Evolutionary conservation across 768 basidiomycete genomes (phyloP).

Genomic region (Boletus vinaceobasis): DNA sequence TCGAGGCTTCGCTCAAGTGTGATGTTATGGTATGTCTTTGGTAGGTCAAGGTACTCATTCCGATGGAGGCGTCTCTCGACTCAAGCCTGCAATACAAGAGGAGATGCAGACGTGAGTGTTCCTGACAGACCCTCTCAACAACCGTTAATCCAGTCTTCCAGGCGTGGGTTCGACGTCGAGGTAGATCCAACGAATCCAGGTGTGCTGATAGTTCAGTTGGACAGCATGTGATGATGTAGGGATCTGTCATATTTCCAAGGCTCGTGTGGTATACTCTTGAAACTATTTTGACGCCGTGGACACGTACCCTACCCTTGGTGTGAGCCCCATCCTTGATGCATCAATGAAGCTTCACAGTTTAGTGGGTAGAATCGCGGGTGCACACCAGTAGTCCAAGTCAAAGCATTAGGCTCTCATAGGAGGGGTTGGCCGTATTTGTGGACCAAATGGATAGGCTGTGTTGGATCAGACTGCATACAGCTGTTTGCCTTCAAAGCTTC

Average conservation of each 20-base stretch:
- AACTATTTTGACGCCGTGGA: not conserved
- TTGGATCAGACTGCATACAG: not conserved
- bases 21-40: not conserved
- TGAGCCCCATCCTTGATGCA: no score
- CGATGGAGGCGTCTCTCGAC: constrained; percentile 67
- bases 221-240: not conserved
- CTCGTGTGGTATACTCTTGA: not conserved
- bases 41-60: constrained; percentile 89
- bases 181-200: constrained; percentile 81
- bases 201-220: constrained; percentile 67
- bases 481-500: not conserved
- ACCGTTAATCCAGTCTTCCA: constrained; percentile 27
- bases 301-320: not conserved
- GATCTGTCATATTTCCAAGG: not conserved
- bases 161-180: constrained; percentile 66
- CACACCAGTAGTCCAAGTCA: not conserved
- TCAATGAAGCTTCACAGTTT: not conserved
- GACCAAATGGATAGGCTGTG: not conserved
- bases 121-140: not conserved
- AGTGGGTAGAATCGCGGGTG: not conserved
- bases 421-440: not conserved
- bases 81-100: constrained; percentile 87
- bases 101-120: constrained; percentile 66
- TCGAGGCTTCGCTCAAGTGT: not conserved
- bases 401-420: not conserved